Conservation (phyloP, 2,329 filamentous ascomycete species). For the Parastagonospora nodorum region DNA sequence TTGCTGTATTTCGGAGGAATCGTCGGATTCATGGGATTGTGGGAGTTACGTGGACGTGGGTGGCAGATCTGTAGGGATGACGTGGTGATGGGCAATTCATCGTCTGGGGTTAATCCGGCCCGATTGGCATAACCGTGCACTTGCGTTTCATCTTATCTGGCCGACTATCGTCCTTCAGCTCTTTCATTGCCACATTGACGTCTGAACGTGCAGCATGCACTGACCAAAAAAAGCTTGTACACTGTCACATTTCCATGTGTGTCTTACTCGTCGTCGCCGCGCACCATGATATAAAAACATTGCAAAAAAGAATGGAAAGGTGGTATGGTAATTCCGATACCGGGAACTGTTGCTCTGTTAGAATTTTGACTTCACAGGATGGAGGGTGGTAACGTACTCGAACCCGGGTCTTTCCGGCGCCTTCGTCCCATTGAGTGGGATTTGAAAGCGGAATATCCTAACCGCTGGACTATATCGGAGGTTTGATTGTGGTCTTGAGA, state of each 20-base stretch:
- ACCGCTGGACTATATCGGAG: conserved; percentile 20
- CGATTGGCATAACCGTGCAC: no score
- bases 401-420: conserved; percentile 18
- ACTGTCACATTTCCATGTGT: no score
- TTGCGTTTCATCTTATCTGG: no score
- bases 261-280: no score
- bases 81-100: background rate
- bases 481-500: background rate
- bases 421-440: conserved; percentile 1
- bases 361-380: background rate
- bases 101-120: background rate
- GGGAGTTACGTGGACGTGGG: conserved; percentile 20
- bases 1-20: conserved; percentile 4
- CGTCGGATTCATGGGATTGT: conserved; percentile 11
- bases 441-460: conserved; percentile 22
- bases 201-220: no score
- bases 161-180: no score
- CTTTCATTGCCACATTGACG: no score
- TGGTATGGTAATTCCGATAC: background rate
- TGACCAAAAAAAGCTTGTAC: no score
- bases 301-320: no score
- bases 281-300: no score
- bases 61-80: background rate
- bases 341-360: background rate
- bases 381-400: background rate